Base-by-base conservation (phyloP, 2,329 filamentous ascomycete genomes). In the Cladobotryum protrusum region DNA sequence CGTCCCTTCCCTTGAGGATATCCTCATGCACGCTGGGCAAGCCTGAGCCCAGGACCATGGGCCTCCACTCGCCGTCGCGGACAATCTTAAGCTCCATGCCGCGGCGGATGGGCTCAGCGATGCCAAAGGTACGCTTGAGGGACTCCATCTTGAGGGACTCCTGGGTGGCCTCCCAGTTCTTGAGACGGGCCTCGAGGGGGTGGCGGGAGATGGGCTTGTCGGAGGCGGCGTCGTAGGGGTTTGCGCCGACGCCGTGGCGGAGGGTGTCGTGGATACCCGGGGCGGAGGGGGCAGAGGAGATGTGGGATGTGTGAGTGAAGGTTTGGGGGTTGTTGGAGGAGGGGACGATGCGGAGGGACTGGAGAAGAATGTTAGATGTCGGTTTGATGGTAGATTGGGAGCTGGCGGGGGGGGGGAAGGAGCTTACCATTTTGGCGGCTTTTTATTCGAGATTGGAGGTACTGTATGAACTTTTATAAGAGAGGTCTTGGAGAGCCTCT, bases 71-170 rank as follows among this genome's bases (percentile, higher is more conserved):
- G 56, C 89, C 86, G 53, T 86, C 83, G 54, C 82, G 75, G 15
- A 88, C 84, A 65, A 95, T 92, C 80, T 89, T 88, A 67, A 96
- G 78, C 76, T 99, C 93, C 93, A 99, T 96, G 54, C 86, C 88
- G 48, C 92, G 83, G 50, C 90, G 83, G 61, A 97, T 83, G 3
- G 93, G 93, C 79, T 97, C 93, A 20, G 87, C 89, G 62, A 96
- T 85, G 57, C 93, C 93, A 69, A 90, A 97, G 43, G 89, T 85
- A 58, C 89, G 87, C 57, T 89, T 84, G 61, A 97, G 81, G 47
- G 83, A 79, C 72, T 91, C 84, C 87, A 96, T 93, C 72, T 95
- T 93, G 66, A 96, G 72, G 33, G 75, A 69, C 61, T 96, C 86
- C 72, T 96, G 92, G 39, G 91, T 96, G 52, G 85, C 77, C 71